These are phyloP conservation scores for Wallemia hederae DNA, from an alignment of 1,284 basidiomycete genomes.

Conservation along the genomic window DNA sequence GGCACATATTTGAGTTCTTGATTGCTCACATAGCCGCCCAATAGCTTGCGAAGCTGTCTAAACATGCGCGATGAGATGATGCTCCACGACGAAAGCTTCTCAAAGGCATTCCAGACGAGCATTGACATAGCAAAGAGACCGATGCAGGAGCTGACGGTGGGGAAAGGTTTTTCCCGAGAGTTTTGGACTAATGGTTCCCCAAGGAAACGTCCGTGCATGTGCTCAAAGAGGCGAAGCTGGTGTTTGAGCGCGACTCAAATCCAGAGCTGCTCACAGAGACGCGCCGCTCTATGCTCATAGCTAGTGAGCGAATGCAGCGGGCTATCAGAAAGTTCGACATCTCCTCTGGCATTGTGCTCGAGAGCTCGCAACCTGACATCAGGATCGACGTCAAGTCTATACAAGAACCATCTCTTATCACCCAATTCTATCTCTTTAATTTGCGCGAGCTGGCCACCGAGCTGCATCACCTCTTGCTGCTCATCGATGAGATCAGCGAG, in stretches of 20 bases:
- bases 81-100: not conserved
- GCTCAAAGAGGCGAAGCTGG: not conserved
- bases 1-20: not conserved
- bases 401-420: constrained; percentile 13
- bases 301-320: not conserved
- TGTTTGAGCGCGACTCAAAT: not conserved
- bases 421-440: constrained; percentile 69
- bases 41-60: not conserved
- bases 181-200: not conserved
- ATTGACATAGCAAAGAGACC: not conserved
- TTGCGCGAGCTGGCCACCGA: constrained; percentile 69
- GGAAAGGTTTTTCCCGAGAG: not conserved
- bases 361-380: not conserved
- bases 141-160: not conserved
- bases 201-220: not conserved
- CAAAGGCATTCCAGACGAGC: not conserved
- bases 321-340: not conserved
- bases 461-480: constrained; percentile 45
- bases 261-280: not conserved
- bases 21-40: not conserved
- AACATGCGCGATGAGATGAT: not conserved
- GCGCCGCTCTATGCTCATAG: not conserved
- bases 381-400: not conserved
- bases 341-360: not conserved
- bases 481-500: constrained; percentile 39